Evolutionary conservation across 2,329 filamentous ascomycete species (phyloP), one percentile per base, ranked within the genome.

Genomic region (Celoporthe dispersa): DNA sequence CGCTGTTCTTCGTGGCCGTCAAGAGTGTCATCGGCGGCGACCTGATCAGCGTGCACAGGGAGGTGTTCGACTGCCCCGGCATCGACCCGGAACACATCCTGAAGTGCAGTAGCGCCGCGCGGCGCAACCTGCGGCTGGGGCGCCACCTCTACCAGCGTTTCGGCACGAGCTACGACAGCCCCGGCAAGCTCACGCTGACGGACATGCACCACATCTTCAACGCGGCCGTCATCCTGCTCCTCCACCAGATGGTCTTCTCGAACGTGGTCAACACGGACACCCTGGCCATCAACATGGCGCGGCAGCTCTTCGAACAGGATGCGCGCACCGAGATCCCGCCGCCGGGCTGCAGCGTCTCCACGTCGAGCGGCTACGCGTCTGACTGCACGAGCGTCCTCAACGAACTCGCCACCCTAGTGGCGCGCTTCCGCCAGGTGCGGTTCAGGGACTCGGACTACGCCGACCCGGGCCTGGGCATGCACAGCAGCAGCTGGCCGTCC

Each of bases 191-290:
- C 2, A 78, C 84, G 11, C 80, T 85, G 55, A 78, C 81, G 0
- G 81, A 82, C 12, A 77, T 86, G 64, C 84, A 86, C 75, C 81
- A 82, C 73, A 79, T 86, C 53, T 86, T 86, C 78, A 85, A 85
- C 74, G 83, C 84, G 2, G 82, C 84, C 68, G 79, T 85, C 51
- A 79, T 85, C 25, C 78, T 87, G 41, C 80, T 85, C 67, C 78
- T 87, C 67, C 80, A 83, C 70, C 80, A 82, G 70, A 78, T 86
- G 33, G 77, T 84, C 2, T 79, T 79, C 55, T 75, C 78, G 31
- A 77, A 79, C 39, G 72, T 77, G 14, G 73, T 74, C 62, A 76
- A 73, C 65, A 75, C 70, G 48, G 78, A 78, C 67, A 70, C 71
- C 60, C 75, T 61, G 3, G 80, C 81, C 55, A 78, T 86, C 28